A percentile compares a stretch with the other conserved stretches of the same genome.
Conservation (phyloP, 805 yeast species). For the Teunomyces tritomae region DNA sequence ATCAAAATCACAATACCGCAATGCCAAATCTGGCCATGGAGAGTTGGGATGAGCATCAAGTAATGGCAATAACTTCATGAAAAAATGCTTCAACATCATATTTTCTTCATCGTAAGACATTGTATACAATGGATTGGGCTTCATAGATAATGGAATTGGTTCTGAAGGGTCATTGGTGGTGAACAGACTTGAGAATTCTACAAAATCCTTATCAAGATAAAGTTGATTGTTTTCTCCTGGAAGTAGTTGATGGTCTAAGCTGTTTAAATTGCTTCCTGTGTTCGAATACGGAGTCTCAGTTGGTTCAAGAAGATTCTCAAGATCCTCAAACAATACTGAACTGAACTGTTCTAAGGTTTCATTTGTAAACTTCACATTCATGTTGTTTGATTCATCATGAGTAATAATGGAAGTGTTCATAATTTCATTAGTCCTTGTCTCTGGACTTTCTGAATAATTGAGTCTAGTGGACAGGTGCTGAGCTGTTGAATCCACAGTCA, state of each 20-base stretch:
- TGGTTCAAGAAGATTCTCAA: slow-evolving; percentile 19
- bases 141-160: not conserved
- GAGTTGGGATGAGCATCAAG: slow-evolving; percentile 59
- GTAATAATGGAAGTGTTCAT: not conserved
- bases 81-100: slow-evolving; percentile 54
- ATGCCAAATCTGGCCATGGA: slow-evolving; percentile 60
- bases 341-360: slow-evolving; percentile 21
- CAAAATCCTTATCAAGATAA: slow-evolving; percentile 1
- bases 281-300: not conserved
- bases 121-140: slow-evolving; percentile 3
- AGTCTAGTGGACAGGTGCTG: not conserved
- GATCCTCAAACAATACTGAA: slow-evolving; percentile 22
- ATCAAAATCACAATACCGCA: slow-evolving; percentile 56
- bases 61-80: slow-evolving; percentile 50
- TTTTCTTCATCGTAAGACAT: slow-evolving; percentile 49
- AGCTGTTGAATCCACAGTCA: no score
- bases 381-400: not conserved
- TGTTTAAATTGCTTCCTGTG: not conserved
- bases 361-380: slow-evolving; percentile 10
- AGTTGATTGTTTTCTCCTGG: not conserved
- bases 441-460: not conserved
- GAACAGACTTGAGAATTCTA: slow-evolving; percentile 1
- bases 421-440: not conserved
- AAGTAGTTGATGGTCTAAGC: not conserved
- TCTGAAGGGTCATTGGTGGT: not conserved